Conservation (phyloP, 805 yeast species). For the Ogataea minuta region DNA sequence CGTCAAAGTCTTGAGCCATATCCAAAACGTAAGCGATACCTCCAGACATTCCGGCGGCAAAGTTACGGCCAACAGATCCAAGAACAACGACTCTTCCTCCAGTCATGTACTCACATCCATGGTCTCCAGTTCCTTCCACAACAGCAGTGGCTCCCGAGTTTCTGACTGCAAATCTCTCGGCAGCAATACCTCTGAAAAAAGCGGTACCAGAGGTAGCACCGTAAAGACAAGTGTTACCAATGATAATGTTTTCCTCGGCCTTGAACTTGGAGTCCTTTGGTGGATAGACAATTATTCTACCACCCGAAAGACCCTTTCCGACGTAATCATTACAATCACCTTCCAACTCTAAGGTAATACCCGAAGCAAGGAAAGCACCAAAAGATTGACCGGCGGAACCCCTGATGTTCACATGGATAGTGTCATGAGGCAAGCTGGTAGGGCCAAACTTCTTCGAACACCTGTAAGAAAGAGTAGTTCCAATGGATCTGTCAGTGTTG, state of each 20-base stretch:
- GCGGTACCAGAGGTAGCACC: constrained; percentile 97
- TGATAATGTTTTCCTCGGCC: constrained; percentile 93
- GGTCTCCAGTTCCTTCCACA: constrained; percentile 96
- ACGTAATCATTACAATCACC: constrained; percentile 99
- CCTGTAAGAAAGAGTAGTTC: constrained; percentile 91
- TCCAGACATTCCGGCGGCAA: constrained; percentile 99
- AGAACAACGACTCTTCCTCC: constrained; percentile 96
- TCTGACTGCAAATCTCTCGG: constrained; percentile 97
- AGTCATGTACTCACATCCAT: constrained; percentile 99
- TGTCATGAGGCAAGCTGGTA: constrained; percentile 90
- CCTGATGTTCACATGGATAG: constrained; percentile 84
- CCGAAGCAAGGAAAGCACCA: constrained; percentile 96
- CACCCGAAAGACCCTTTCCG: constrained; percentile 96
- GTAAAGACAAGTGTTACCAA: constrained; percentile 96
- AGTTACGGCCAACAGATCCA: constrained; percentile 88
- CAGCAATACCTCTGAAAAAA: constrained; percentile 94
- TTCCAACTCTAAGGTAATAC: constrained; percentile 90
- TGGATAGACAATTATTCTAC: constrained; percentile 88
- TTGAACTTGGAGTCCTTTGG: constrained; percentile 80
- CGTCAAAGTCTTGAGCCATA: constrained; percentile 87
- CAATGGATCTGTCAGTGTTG: constrained; percentile 95
- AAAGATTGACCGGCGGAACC: constrained; percentile 99
- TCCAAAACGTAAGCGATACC: constrained; percentile 97
- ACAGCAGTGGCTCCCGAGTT: constrained; percentile 98
- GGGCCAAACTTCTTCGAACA: constrained; percentile 93